phyloP scores from a whole-genome alignment of 2,329 filamentous ascomycete genomes.

The Cytospora piceicola region DNA sequence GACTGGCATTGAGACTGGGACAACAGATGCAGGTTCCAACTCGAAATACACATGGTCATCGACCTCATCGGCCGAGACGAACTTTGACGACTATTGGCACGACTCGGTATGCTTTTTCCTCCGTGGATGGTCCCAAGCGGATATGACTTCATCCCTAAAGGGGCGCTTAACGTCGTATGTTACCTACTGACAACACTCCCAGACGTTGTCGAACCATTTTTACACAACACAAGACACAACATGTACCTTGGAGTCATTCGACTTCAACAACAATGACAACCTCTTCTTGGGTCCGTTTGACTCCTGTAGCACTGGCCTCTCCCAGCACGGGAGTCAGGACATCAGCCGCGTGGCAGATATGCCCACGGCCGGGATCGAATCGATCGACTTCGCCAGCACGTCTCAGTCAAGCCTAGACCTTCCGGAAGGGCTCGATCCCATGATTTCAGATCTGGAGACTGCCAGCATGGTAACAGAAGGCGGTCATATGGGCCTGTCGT shows the following conservation, averaged over 20 bases:
- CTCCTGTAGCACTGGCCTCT: slow-evolving; percentile 23
- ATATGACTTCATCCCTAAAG: background rate
- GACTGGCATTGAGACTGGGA: slow-evolving; percentile 3
- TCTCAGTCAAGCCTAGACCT: slow-evolving; percentile 6
- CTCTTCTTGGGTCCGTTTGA: slow-evolving; percentile 28
- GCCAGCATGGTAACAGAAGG: background rate
- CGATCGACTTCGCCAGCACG: slow-evolving; percentile 27
- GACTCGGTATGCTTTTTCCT: slow-evolving; percentile 23
- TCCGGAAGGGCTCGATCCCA: slow-evolving; percentile 1
- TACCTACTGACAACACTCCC: slow-evolving; percentile 9
- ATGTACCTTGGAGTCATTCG: slow-evolving; percentile 24
- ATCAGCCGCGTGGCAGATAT: slow-evolving; percentile 15
- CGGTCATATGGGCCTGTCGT: slow-evolving; percentile 21
- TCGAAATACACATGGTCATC: slow-evolving; percentile 28
- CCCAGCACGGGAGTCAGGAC: slow-evolving; percentile 18
- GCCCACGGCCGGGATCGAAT: slow-evolving; percentile 23
- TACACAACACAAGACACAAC: slow-evolving; percentile 30
- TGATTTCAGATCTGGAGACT: slow-evolving; percentile 7
- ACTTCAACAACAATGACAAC: slow-evolving; percentile 29
- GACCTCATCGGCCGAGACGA: slow-evolving; percentile 29
- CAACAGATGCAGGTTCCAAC: slow-evolving; percentile 6
- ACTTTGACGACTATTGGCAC: slow-evolving; percentile 28
- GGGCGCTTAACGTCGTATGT: background rate
- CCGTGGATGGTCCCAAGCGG: background rate
- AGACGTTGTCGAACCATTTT: slow-evolving; percentile 28